These are phyloP conservation scores for Mollisia scopiformis DNA, from an alignment of 2,329 filamentous ascomycete species.

Conservation along the genomic window DNA sequence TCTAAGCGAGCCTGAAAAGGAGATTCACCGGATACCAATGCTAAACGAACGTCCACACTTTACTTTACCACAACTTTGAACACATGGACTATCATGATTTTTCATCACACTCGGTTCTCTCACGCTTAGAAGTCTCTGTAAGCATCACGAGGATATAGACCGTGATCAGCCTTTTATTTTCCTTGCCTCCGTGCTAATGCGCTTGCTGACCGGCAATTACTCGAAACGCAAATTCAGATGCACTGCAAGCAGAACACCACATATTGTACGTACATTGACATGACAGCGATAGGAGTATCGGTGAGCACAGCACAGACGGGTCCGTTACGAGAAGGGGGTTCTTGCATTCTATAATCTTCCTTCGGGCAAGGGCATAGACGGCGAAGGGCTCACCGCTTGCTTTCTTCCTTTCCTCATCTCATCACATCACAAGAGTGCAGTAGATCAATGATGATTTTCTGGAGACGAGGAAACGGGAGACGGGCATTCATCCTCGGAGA, in stretches of 20 bases:
- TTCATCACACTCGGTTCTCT: not conserved
- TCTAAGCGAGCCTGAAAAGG: not conserved
- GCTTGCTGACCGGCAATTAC: not conserved
- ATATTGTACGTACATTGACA: no score
- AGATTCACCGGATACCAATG: not conserved
- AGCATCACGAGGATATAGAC: not conserved
- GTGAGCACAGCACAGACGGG: not conserved
- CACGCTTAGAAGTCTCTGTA: not conserved
- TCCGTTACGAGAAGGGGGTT: not conserved
- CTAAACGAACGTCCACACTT: not conserved
- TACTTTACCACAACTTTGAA: no score
- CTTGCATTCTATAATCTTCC: not conserved
- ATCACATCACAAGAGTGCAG: not conserved
- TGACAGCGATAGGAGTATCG: not conserved
- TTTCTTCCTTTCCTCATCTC: not conserved
- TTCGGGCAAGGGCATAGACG: not conserved
- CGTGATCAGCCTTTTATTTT: not conserved
- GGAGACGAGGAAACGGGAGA: no score
- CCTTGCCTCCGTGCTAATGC: not conserved
- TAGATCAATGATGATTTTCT: no score
- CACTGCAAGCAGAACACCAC: not conserved
- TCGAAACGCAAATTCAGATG: not conserved
- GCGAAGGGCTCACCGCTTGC: not conserved
- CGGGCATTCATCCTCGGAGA: not conserved
- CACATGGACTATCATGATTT: not conserved